Base-by-base conservation (phyloP, 2,329 filamentous ascomycete genomes). In the Colletotrichum cuscutae region DNA sequence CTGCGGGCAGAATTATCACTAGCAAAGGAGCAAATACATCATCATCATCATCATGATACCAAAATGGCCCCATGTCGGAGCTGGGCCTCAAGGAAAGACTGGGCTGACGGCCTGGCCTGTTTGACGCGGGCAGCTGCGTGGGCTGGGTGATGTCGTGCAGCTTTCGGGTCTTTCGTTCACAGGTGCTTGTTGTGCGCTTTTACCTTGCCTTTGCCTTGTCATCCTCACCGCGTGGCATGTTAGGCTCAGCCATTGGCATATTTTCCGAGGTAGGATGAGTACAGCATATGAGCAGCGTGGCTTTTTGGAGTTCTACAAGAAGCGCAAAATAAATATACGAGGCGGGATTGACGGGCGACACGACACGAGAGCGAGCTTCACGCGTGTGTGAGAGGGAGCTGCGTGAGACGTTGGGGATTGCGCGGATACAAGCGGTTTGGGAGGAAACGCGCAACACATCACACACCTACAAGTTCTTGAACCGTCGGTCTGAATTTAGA, bases 61-160 rank as follows among this genome's bases (percentile, higher is more conserved):
- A 1, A 24, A 12, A 59, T 15, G 26, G 3, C 4, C 53, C 53
- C 24, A 52, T 46, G 42, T 59, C 26, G 37, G 32, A 35, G 22
- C 19, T 54, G 62, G 53, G 60, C 46, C n/a, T 61, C 32, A n/a
- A 8, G 58, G 24, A 24, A 24, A 24, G 24, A 28, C 42, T 37
- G n/a, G 42, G 57, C 28, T 68, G 56, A 37, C 42, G 24, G 13
- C 15, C n/a, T 9, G 9, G 26, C 37, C 8, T 57, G 22, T 26
- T 9, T 61, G 65, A 53, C 9, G 53, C 54, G 30, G 37, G 28
- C 56, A 61, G 56, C 35, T 56, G 63, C 46, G 32, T 35, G 7
- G 32, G 46, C 52, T 42, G 37, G 24, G 57, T 37, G 37, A 72
- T 54, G 65, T 64, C 65, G 70, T 70, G 70, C 70, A 72, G 60